These are phyloP conservation scores for Nemania bipapillata DNA, from an alignment of 2,329 filamentous ascomycete species.

Conservation along the genomic window DNA sequence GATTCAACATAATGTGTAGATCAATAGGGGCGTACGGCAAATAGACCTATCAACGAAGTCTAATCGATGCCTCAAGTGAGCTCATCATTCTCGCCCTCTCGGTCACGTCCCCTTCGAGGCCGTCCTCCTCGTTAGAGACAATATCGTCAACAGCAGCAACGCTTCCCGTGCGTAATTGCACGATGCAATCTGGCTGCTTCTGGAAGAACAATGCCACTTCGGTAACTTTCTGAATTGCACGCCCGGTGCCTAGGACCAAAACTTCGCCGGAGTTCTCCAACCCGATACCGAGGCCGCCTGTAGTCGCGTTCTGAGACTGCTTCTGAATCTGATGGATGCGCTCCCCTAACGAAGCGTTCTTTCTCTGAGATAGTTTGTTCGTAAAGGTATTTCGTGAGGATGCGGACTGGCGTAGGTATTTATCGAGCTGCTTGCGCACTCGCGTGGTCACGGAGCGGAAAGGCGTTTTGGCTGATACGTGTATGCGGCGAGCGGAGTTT, in stretches of 20 bases:
- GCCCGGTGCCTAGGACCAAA: conserved; percentile 71
- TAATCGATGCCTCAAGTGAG: conserved; percentile 62
- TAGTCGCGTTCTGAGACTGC: conserved; percentile 41
- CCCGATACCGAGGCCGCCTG: conserved; percentile 48
- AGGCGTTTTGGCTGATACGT: conserved; percentile 71
- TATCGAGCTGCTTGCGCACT: conserved; percentile 70
- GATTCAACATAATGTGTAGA: neutral
- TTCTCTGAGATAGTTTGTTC: conserved; percentile 58
- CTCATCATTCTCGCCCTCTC: conserved; percentile 62
- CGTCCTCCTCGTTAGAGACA: conserved; percentile 50
- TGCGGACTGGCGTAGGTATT: conserved; percentile 57
- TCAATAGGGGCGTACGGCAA: neutral
- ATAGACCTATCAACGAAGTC: conserved; percentile 55
- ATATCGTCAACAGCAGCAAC: conserved; percentile 76
- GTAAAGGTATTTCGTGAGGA: conserved; percentile 45
- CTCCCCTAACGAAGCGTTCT: conserved; percentile 59
- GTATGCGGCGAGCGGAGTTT: conserved; percentile 61
- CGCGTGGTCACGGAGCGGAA: conserved; percentile 76
- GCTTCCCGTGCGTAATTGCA: conserved; percentile 70
- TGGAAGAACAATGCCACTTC: conserved; percentile 73
- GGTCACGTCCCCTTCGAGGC: conserved; percentile 49
- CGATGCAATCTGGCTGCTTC: conserved; percentile 67
- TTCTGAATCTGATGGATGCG: conserved; percentile 59
- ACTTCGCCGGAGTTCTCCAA: conserved; percentile 60
- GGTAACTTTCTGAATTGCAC: conserved; percentile 72